These are phyloP conservation scores for Grifola frondosa DNA, from an alignment of 1,284 basidiomycete genomes.

Conservation along the genomic window DNA sequence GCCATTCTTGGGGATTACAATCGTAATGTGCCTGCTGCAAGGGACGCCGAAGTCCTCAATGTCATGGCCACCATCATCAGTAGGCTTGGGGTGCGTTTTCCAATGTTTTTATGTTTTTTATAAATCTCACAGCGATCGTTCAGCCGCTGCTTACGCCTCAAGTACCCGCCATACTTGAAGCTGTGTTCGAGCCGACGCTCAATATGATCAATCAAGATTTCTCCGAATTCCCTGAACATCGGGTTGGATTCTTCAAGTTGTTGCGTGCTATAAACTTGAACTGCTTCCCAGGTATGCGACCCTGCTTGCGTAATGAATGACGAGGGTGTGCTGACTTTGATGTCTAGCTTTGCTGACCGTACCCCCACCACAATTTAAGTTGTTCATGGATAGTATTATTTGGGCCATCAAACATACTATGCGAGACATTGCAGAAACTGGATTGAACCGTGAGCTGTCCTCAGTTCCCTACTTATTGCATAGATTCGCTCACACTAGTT, in stretches of 20 bases:
- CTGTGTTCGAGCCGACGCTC: conserved; percentile 96
- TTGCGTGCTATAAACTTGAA: conserved; percentile 90
- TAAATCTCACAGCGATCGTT: conserved; percentile 1
- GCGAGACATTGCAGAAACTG: conserved; percentile 97
- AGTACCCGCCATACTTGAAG: conserved; percentile 95
- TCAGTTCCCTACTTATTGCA: conserved; percentile 2
- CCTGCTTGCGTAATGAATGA: conserved; percentile 3
- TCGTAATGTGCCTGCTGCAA: conserved; percentile 89
- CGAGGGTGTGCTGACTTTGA: conserved; percentile 8
- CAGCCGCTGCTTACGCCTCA: conserved; percentile 88
- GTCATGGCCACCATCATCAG: conserved; percentile 97
- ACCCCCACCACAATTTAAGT: conserved; percentile 92
- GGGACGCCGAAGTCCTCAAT: conserved; percentile 97
- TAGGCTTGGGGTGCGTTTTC: conserved; percentile 72
- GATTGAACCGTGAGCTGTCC: conserved; percentile 72
- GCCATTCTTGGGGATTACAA: conserved; percentile 97
- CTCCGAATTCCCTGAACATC: conserved; percentile 96
- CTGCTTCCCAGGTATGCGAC: conserved; percentile 86
- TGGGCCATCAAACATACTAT: conserved; percentile 99
- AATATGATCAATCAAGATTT: conserved; percentile 99
- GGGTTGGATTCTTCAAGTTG: conserved; percentile 96
- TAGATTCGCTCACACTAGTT: conserved; percentile 15
- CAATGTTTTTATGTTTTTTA: neutral
- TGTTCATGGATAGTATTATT: conserved; percentile 97
- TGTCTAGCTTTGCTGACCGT: conserved; percentile 79